Evolutionary conservation across 192 early-diverging fungal genomes (phyloP).

Genomic region (Coemansia pectinata): DNA sequence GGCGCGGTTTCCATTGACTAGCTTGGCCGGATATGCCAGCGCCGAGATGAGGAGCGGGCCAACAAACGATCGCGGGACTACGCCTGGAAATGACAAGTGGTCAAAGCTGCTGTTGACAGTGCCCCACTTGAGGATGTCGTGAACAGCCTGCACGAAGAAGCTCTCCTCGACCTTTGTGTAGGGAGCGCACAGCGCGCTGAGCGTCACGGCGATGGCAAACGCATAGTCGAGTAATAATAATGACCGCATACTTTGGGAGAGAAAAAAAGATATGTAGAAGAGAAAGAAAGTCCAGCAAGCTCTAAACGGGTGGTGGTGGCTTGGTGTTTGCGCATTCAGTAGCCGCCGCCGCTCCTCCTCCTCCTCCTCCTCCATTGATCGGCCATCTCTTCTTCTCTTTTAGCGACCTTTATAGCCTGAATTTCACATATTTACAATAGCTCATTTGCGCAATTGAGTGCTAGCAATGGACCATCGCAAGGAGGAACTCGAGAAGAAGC

Average conservation of each 20-base stretch:
- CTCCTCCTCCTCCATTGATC: background rate
- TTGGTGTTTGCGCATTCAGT: background rate
- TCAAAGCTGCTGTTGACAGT: constrained; percentile 62
- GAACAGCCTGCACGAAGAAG: constrained; percentile 91
- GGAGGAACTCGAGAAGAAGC: constrained; percentile 89
- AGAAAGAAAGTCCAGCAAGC: background rate
- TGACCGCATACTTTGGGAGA: background rate
- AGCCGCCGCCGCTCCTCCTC: too few relatives aligned
- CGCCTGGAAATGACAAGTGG: constrained; percentile 91
- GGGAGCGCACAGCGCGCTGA: constrained; percentile 57
- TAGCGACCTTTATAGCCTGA: background rate
- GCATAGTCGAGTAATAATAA: constrained; percentile 20
- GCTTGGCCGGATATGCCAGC: constrained; percentile 38
- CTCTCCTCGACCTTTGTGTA: constrained; percentile 98
- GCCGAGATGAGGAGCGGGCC: constrained; percentile 70
- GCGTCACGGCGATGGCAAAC: constrained; percentile 16
- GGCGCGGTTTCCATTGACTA: background rate
- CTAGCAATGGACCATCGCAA: constrained; percentile 65
- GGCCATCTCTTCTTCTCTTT: background rate
- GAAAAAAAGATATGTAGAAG: background rate
- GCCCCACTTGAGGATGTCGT: constrained; percentile 78
- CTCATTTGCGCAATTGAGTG: background rate
- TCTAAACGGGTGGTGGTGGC: background rate
- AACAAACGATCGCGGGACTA: constrained; percentile 92
- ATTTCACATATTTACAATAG: background rate